Conservation (phyloP, 2,329 filamentous ascomycete species). For the Parastagonospora nodorum region DNA sequence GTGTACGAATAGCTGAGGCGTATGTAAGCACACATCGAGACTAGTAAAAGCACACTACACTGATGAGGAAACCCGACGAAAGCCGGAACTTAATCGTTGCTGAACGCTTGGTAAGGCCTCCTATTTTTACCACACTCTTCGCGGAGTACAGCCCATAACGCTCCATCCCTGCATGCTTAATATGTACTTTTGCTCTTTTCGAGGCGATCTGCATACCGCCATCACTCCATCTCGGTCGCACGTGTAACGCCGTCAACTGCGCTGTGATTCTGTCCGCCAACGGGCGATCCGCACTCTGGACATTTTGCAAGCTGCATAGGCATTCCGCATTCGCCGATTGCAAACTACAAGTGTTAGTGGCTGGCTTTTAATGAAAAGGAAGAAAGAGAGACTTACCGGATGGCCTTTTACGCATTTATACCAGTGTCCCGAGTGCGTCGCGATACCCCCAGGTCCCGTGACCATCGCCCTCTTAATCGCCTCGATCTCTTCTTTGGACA, state of each 20-base stretch:
- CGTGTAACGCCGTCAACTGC: constrained; percentile 58
- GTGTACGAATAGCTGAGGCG: no score
- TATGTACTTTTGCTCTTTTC: no score
- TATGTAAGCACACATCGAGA: no score
- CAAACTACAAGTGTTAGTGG: constrained; percentile 48
- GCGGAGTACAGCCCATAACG: no score
- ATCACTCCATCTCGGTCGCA: constrained; percentile 56
- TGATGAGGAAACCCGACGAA: no score
- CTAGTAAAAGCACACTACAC: no score
- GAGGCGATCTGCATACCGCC: background rate
- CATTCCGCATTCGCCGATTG: constrained; percentile 69
- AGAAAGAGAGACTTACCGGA: constrained; percentile 41
- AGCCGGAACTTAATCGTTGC: no score
- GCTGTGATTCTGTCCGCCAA: constrained; percentile 62
- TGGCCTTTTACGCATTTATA: constrained; percentile 64
- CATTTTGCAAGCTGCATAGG: constrained; percentile 66
- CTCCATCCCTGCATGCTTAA: no score
- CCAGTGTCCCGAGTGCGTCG: constrained; percentile 61
- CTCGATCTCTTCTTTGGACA: constrained; percentile 50
- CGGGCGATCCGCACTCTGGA: constrained; percentile 63
- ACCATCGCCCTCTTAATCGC: constrained; percentile 57
- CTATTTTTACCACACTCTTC: no score
- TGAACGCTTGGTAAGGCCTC: no score
- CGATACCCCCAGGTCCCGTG: constrained; percentile 47
- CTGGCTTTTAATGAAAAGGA: background rate